Evolutionary conservation across 2,329 filamentous ascomycete species (phyloP).

Genomic region (Aphanocladium album): DNA sequence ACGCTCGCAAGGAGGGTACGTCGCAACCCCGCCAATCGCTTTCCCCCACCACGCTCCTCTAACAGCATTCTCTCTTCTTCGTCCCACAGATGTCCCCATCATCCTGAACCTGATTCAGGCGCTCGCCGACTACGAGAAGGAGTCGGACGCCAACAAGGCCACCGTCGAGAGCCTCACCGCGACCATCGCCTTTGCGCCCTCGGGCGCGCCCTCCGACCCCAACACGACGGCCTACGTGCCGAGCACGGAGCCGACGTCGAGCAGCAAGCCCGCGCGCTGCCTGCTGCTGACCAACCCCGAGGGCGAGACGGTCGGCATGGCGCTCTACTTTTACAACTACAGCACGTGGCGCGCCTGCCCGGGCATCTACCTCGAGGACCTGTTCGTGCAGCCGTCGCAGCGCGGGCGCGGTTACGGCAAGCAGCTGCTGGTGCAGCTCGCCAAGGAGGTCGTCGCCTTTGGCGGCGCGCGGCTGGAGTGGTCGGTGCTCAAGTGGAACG

Average conservation of each 20-base stretch:
- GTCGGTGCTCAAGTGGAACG: conserved; percentile 90
- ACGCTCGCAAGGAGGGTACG: conserved; percentile 12
- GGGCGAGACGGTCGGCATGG: conserved; percentile 62
- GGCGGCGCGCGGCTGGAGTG: conserved; percentile 77
- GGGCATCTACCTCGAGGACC: conserved; percentile 88
- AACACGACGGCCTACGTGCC: conserved; percentile 31
- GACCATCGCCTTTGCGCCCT: conserved; percentile 73
- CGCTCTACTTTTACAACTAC: conserved; percentile 93
- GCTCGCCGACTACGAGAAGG: conserved; percentile 83
- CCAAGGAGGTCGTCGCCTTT: conserved; percentile 70
- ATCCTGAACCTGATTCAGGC: conserved; percentile 80
- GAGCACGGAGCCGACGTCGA: conserved; percentile 49
- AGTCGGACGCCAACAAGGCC: conserved; percentile 67
- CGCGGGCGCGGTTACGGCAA: conserved; percentile 77
- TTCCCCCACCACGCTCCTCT: neutral
- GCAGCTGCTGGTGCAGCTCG: conserved; percentile 66
- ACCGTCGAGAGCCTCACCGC: conserved; percentile 66
- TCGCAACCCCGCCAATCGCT: neutral
- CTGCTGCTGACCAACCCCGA: conserved; percentile 57
- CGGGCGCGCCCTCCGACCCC: conserved; percentile 35
- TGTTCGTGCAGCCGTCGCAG: conserved; percentile 71
- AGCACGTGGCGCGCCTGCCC: conserved; percentile 85
- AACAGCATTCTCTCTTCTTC: neutral
- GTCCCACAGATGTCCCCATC: conserved; percentile 64
- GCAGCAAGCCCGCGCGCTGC: conserved; percentile 65